These are phyloP conservation scores for Lasiosphaeria ovina DNA, from an alignment of 495 filamentous ascomycete genomes.

Conservation along the genomic window DNA sequence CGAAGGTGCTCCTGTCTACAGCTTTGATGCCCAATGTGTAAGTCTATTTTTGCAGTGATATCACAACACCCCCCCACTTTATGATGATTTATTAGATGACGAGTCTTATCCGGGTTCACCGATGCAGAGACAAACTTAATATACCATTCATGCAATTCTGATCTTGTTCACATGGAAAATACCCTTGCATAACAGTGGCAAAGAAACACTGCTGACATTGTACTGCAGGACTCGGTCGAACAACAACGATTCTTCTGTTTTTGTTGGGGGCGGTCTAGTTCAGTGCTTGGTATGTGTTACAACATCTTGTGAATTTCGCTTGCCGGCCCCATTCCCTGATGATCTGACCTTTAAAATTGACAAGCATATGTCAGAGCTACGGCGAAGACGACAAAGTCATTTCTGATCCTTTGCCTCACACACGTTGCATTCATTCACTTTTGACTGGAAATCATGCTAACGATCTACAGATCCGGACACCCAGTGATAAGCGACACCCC, in stretches of 20 bases:
- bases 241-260: no score
- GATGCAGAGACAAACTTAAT: conserved; percentile 69
- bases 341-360: conserved; percentile 61
- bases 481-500: neutral
- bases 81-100: conserved; percentile 81
- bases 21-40: conserved; percentile 8
- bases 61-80: conserved; percentile 14
- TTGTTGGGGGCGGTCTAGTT: no score
- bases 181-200: conserved; percentile 9
- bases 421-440: conserved; percentile 10
- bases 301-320: neutral
- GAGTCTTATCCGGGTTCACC: conserved; percentile 81
- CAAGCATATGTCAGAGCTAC: conserved; percentile 88
- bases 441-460: conserved; percentile 17
- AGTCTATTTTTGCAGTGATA: conserved; percentile 10
- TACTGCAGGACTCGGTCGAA: conserved; percentile 16
- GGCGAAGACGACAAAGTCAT: conserved; percentile 60
- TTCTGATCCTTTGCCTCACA: conserved; percentile 39
- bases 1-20: neutral
- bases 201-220: conserved; percentile 5
- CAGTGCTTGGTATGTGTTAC: neutral
- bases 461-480: conserved; percentile 13
- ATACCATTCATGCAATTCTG: conserved; percentile 71
- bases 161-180: conserved; percentile 47
- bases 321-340: conserved; percentile 48